These are phyloP conservation scores for Bonnemaisonia californica DNA, from an alignment of 31 red algal genomes.

Conservation along the genomic window DNA sequence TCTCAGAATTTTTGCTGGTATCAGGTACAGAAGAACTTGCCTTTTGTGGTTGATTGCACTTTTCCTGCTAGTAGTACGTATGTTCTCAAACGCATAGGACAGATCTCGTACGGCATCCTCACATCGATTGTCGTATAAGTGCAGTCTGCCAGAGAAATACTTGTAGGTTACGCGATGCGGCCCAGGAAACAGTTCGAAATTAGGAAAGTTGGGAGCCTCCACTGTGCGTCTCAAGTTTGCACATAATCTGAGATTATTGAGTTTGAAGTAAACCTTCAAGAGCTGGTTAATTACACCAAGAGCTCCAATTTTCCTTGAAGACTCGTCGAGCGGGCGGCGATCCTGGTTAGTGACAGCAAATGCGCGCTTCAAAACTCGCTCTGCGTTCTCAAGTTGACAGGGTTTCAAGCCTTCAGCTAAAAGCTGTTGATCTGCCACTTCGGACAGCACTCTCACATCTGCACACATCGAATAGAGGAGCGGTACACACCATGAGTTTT, in stretches of 20 bases:
- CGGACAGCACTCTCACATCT: conserved; percentile 73
- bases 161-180: conserved; percentile 89
- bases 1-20: conserved; percentile 79
- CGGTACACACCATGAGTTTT: conserved; percentile 65
- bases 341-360: conserved; percentile 76
- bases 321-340: conserved; percentile 52
- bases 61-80: conserved; percentile 40
- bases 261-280: conserved; percentile 88
- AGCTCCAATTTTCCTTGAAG: conserved; percentile 65
- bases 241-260: conserved; percentile 91
- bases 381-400: conserved; percentile 61
- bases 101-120: conserved; percentile 64
- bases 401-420: conserved; percentile 29
- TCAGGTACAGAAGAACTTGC: conserved; percentile 79
- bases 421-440: conserved; percentile 67
- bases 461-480: conserved; percentile 55
- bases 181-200: conserved; percentile 77
- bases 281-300: conserved; percentile 89
- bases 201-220: conserved; percentile 60
- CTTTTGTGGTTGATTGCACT: conserved; percentile 32
- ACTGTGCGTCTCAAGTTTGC: conserved; percentile 80
- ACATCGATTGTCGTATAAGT: conserved; percentile 85
- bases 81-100: conserved; percentile 60
- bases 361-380: conserved; percentile 68
- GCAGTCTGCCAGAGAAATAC: conserved; percentile 83